A percentile compares a stretch with the other conserved stretches of the same genome.
Conservation (phyloP, 2,329 filamentous ascomycete species). For the Monosporascus ibericus region DNA sequence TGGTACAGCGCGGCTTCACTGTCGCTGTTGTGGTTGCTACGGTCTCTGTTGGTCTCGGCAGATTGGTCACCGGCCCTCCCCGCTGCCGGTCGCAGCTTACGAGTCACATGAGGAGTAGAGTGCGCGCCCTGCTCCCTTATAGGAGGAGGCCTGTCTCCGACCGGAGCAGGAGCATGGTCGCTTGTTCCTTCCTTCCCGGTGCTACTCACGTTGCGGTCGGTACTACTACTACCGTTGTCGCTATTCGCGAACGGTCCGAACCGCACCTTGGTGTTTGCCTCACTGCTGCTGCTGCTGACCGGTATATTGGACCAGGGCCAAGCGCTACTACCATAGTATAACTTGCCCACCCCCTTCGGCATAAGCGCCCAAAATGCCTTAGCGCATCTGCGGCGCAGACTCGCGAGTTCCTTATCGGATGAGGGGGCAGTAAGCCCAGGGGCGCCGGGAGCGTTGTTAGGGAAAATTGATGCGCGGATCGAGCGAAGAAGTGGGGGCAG, state of each 20-base stretch:
- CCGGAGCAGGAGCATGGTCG: slow-evolving; percentile 14
- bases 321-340: slow-evolving; percentile 41
- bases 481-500: slow-evolving; percentile 63
- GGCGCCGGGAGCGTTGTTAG: slow-evolving; percentile 70
- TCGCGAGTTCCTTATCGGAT: slow-evolving; percentile 51
- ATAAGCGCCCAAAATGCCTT: slow-evolving; percentile 46
- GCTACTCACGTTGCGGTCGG: slow-evolving; percentile 14
- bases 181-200: slow-evolving; percentile 19
- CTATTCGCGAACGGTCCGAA: slow-evolving; percentile 20
- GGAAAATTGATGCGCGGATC: slow-evolving; percentile 75
- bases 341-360: slow-evolving; percentile 39
- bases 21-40: background rate
- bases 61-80: slow-evolving; percentile 13
- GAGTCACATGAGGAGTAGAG: background rate
- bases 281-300: slow-evolving; percentile 16
- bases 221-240: slow-evolving; percentile 15
- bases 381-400: slow-evolving; percentile 63
- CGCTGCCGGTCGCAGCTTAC: background rate
- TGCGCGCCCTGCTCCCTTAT: background rate
- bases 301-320: slow-evolving; percentile 23
- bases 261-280: slow-evolving; percentile 24
- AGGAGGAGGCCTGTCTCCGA: background rate
- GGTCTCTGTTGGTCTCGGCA: slow-evolving; percentile 7
- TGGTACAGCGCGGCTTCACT: background rate
- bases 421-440: slow-evolving; percentile 55